Percentiles rank a stretch among this genome's conserved stretches.
Conservation (phyloP, 2,329 filamentous ascomycete genomes). For the Trichoderma atrobrunneum region DNA sequence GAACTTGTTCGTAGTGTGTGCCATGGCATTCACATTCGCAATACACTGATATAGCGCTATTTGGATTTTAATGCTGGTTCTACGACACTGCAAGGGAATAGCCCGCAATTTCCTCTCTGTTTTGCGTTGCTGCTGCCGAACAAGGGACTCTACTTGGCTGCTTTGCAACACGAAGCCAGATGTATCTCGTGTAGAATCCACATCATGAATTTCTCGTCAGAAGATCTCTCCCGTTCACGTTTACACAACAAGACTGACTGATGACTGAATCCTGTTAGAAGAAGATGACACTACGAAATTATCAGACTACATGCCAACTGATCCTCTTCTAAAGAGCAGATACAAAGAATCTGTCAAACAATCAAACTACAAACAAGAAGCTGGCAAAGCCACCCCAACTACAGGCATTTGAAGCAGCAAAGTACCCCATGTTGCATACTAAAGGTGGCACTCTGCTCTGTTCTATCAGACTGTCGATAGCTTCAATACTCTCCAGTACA, state of each 20-base stretch:
- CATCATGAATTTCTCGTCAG: background rate
- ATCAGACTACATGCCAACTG: background rate
- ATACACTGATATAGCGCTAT: background rate
- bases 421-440: background rate
- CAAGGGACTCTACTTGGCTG: background rate
- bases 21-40: background rate
- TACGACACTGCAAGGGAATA: background rate
- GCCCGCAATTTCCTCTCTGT: too few species aligned
- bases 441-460: background rate
- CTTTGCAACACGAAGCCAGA: background rate
- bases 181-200: background rate
- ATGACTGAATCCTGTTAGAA: background rate
- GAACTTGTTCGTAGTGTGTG: background rate
- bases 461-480: background rate
- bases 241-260: background rate
- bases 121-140: too few species aligned
- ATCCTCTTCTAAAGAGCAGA: background rate
- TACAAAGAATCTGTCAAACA: background rate
- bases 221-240: background rate
- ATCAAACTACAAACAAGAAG: background rate
- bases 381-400: background rate
- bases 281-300: background rate
- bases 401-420: background rate
- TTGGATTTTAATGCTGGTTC: background rate
- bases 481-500: background rate